Evolutionary conservation across 768 basidiomycete species (phyloP).

Genomic region (Tulasnella sp.): DNA sequence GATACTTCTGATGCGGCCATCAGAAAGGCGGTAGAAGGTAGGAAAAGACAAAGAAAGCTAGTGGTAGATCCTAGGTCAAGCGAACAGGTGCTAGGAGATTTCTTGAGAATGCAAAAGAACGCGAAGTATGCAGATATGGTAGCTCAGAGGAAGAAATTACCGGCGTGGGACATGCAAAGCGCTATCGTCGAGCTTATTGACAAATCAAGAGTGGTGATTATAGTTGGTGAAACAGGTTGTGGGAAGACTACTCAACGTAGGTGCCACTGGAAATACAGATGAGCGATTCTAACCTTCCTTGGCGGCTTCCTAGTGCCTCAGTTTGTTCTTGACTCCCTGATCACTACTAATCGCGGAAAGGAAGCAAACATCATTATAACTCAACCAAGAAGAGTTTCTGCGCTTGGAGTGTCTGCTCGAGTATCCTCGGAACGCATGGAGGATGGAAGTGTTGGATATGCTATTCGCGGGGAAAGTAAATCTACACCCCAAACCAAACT

Average conservation of each 20-base stretch:
- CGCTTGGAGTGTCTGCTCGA: slow-evolving; percentile 75
- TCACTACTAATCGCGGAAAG: slow-evolving; percentile 45
- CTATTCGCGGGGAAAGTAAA: slow-evolving; percentile 76
- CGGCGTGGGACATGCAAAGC: slow-evolving; percentile 58
- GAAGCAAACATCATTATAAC: slow-evolving; percentile 68
- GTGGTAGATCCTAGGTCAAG: slow-evolving; percentile 34
- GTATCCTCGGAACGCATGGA: slow-evolving; percentile 70
- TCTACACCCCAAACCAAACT: slow-evolving; percentile 54
- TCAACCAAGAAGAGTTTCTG: slow-evolving; percentile 80
- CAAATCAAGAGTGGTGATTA: slow-evolving; percentile 54
- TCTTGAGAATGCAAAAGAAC: slow-evolving; percentile 32
- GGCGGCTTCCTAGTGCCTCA: slow-evolving; percentile 52
- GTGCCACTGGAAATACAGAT: too few relatives aligned
- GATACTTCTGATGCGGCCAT: not conserved
- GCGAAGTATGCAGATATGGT: slow-evolving; percentile 44
- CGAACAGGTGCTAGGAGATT: slow-evolving; percentile 39
- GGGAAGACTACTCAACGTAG: slow-evolving; percentile 84
- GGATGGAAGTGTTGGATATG: slow-evolving; percentile 74
- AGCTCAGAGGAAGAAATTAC: slow-evolving; percentile 44
- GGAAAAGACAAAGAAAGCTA: slow-evolving; percentile 16
- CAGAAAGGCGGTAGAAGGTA: slow-evolving; percentile 16
- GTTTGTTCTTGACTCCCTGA: slow-evolving; percentile 76
- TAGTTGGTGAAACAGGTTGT: slow-evolving; percentile 86
- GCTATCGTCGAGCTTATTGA: slow-evolving; percentile 49
- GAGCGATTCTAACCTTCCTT: not conserved